These are phyloP conservation scores for Daldinia sp. DNA, from an alignment of 2,329 filamentous ascomycete genomes.

Conservation along the genomic window DNA sequence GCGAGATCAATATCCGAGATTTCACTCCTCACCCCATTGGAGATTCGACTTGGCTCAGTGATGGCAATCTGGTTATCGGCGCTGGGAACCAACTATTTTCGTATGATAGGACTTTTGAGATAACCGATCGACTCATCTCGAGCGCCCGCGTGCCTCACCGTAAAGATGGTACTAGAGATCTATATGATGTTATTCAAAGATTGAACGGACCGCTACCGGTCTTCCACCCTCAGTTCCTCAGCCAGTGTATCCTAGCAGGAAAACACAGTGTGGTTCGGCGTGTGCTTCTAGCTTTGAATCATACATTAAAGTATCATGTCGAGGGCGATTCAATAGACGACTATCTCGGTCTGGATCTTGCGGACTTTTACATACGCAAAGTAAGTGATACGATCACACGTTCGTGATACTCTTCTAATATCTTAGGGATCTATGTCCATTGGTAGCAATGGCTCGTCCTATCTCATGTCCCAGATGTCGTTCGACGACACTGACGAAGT, in stretches of 20 bases:
- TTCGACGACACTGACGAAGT: conserved; percentile 68
- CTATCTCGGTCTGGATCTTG: conserved; percentile 75
- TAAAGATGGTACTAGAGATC: conserved; percentile 69
- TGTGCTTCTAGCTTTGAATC: conserved; percentile 78
- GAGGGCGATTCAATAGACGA: conserved; percentile 85
- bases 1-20: conserved; percentile 83
- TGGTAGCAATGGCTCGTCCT: conserved; percentile 51
- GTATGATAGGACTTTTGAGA: conserved; percentile 79
- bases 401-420: conserved; percentile 27
- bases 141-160: conserved; percentile 61
- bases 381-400: conserved; percentile 46
- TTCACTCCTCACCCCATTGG: conserved; percentile 91
- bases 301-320: conserved; percentile 83
- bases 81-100: conserved; percentile 93
- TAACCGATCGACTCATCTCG: conserved; percentile 69
- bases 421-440: conserved; percentile 35
- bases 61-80: conserved; percentile 87
- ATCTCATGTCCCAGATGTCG: conserved; percentile 55
- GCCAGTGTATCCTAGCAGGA: conserved; percentile 85
- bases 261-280: conserved; percentile 78
- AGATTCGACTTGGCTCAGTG: conserved; percentile 90
- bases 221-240: conserved; percentile 92
- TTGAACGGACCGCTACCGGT: conserved; percentile 89
- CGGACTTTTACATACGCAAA: conserved; percentile 66
- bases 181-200: conserved; percentile 85